Conservation (phyloP, 257 asterid species). For the Solanum boliviense region DNA sequence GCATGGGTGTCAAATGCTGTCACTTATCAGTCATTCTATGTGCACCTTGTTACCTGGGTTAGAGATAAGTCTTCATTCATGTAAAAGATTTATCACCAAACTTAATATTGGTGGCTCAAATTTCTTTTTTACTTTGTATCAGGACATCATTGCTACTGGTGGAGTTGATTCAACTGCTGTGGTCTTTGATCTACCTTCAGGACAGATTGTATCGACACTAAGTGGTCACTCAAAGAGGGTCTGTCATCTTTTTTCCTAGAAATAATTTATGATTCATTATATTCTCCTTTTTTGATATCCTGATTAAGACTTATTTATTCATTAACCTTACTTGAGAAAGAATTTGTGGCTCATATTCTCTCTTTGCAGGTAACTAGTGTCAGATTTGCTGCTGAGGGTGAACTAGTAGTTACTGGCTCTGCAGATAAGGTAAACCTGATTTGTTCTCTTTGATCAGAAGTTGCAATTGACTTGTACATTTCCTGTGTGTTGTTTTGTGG, state of each 20-base stretch:
- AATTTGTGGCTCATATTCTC: constrained; percentile 20
- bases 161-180: constrained; percentile 83
- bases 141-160: constrained; percentile 94
- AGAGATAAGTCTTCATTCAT: not conserved
- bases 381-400: constrained; percentile 63
- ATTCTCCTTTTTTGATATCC: not conserved
- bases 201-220: constrained; percentile 84
- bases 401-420: constrained; percentile 51
- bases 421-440: constrained; percentile 46
- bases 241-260: constrained; percentile 3
- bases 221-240: constrained; percentile 97
- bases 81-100: not conserved
- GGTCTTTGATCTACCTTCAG: constrained; percentile 75
- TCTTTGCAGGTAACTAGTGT: constrained; percentile 15
- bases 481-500: not conserved
- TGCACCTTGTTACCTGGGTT: not conserved
- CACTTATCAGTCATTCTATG: not conserved
- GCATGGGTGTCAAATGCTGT: not conserved
- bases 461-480: not conserved
- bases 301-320: not conserved
- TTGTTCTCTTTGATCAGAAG: not conserved
- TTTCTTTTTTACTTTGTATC: not conserved
- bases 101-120: not conserved
- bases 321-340: constrained; percentile 7
- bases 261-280: not conserved